Conservation (phyloP, 202 grass and related monocot species). For the Schoenoplectus tabernaemontani region DNA sequence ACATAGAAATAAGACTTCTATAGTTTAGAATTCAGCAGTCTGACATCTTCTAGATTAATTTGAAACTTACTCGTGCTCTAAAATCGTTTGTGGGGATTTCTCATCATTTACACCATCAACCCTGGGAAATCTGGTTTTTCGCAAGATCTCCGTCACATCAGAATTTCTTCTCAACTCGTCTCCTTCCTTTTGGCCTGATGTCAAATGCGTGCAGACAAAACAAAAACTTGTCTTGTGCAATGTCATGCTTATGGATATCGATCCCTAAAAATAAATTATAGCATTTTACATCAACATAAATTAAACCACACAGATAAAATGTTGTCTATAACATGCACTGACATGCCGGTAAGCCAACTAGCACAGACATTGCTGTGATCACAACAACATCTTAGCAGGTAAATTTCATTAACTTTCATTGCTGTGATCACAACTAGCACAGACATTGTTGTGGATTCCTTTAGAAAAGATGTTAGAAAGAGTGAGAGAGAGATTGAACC, state of each 20-base stretch:
- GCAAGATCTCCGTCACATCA: slow-evolving; percentile 77
- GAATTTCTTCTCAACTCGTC: slow-evolving; percentile 85
- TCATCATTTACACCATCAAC: slow-evolving; percentile 47
- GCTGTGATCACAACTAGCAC: background rate
- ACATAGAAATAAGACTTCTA: background rate
- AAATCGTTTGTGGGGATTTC: slow-evolving; percentile 75
- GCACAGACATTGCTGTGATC: background rate
- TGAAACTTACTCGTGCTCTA: slow-evolving; percentile 74
- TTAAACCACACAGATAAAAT: background rate
- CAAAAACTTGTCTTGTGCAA: slow-evolving; percentile 95
- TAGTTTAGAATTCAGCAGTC: background rate
- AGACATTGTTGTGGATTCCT: background rate
- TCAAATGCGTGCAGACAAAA: slow-evolving; percentile 95
- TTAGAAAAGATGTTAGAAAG: background rate
- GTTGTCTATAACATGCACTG: background rate
- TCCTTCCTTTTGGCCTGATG: slow-evolving; percentile 86
- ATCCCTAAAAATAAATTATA: slow-evolving; percentile 41
- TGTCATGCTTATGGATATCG: slow-evolving; percentile 93
- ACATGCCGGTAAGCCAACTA: background rate
- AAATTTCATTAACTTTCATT: background rate
- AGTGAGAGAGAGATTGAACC: slow-evolving; percentile 22
- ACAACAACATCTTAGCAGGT: background rate
- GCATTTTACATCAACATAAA: background rate
- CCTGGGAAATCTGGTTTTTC: slow-evolving; percentile 80
- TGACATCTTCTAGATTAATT: background rate